phyloP scores from a whole-genome alignment of 1,284 basidiomycete species.

The Ganoderma resinaceum region DNA sequence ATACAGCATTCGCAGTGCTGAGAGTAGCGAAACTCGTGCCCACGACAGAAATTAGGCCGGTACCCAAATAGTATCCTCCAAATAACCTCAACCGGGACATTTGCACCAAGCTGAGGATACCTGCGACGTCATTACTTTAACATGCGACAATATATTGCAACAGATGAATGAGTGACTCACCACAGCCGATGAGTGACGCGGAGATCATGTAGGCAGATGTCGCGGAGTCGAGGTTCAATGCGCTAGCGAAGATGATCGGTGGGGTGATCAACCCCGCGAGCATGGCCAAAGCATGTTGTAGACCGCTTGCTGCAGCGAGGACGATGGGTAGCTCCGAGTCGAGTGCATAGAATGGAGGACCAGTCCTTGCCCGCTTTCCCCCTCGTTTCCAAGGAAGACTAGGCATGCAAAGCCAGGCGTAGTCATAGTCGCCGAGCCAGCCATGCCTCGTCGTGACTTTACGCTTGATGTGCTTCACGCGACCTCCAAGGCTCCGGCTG shows the following conservation, averaged over 20 bases:
- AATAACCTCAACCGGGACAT: constrained; percentile 74
- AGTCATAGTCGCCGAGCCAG: constrained; percentile 84
- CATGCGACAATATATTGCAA: background rate
- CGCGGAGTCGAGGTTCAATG: constrained; percentile 60
- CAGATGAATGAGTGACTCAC: constrained; percentile 45
- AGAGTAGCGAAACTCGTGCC: constrained; percentile 87
- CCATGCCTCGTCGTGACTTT: constrained; percentile 61
- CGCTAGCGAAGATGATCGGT: constrained; percentile 82
- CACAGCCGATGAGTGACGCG: constrained; percentile 79
- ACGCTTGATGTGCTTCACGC: constrained; percentile 29
- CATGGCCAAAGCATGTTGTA: constrained; percentile 86
- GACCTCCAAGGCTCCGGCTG: constrained; percentile 14
- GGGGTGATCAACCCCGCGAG: constrained; percentile 69
- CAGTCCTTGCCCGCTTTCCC: constrained; percentile 39
- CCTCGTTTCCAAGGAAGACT: constrained; percentile 57
- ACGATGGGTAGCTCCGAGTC: constrained; percentile 73
- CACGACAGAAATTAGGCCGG: constrained; percentile 85
- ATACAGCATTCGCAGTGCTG: constrained; percentile 73
- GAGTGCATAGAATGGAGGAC: constrained; percentile 78
- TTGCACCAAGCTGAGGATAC: constrained; percentile 77
- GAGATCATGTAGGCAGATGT: constrained; percentile 84
- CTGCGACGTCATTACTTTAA: constrained; percentile 40
- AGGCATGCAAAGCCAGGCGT: constrained; percentile 75
- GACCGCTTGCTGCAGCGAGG: constrained; percentile 71
- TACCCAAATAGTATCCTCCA: constrained; percentile 71